Percentiles rank a stretch among this genome's conserved stretches.
phyloP scores from a whole-genome alignment of 202 grass and related monocot genomes.

The Dendrocalamus latiflorus region DNA sequence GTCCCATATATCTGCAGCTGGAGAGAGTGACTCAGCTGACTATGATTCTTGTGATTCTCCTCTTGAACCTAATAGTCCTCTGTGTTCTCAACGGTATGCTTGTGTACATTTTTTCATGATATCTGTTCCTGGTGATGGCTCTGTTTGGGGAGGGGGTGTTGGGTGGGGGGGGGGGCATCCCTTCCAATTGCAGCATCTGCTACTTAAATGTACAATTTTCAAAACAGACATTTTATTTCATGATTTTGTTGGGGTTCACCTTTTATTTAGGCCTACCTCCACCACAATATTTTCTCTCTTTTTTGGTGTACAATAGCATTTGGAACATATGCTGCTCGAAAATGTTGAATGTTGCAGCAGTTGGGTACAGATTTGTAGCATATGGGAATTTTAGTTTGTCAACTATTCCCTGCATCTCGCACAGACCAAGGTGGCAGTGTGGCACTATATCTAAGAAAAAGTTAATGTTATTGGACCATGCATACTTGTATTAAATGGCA shows the following conservation, averaged over 20 bases:
- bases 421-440: too few relatives aligned
- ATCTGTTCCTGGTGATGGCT: conserved; percentile 12
- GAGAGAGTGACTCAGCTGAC: conserved; percentile 87
- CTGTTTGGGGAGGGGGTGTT: not conserved
- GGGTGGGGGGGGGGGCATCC: not conserved
- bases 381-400: not conserved
- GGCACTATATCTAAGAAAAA: too few relatives aligned
- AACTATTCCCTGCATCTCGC: not conserved
- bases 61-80: conserved; percentile 90
- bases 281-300: not conserved
- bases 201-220: not conserved
- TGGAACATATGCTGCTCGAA: not conserved
- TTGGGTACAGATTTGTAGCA: not conserved
- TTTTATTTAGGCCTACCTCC: not conserved
- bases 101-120: not conserved
- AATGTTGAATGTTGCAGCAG: not conserved
- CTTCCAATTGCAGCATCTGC: not conserved
- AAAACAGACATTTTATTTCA: not conserved
- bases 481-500: too few relatives aligned
- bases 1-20: conserved; percentile 81
- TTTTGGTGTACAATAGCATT: not conserved
- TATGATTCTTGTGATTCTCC: conserved; percentile 99
- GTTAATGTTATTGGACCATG: too few relatives aligned
- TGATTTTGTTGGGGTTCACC: not conserved
- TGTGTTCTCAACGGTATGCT: conserved; percentile 60